phyloP scores from a whole-genome alignment of 108 stramenopile genomes.

The Stephanodiscus minutulus region DNA sequence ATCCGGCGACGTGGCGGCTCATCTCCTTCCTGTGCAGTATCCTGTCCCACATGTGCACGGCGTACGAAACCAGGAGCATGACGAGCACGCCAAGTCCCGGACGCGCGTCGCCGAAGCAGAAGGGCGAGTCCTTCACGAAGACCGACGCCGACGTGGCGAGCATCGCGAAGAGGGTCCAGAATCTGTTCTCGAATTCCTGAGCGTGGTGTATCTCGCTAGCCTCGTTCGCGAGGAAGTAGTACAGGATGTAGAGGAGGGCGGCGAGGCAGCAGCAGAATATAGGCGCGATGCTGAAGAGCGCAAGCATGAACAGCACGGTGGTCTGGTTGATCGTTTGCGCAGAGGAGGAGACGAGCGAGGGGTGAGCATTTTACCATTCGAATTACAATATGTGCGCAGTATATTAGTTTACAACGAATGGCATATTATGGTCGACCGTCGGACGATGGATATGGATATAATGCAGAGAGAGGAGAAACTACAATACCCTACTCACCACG shows the following conservation, averaged over 20 bases:
- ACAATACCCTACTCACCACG: slow-evolving; percentile 83
- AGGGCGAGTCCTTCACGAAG: slow-evolving; percentile 87
- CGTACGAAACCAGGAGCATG: slow-evolving; percentile 73
- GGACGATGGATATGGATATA: background rate
- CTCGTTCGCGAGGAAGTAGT: slow-evolving; percentile 87
- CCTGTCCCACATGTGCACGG: slow-evolving; percentile 88
- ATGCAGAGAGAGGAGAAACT: background rate
- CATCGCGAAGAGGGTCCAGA: slow-evolving; percentile 89
- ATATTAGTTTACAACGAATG: background rate
- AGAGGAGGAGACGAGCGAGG: background rate
- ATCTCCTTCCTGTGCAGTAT: slow-evolving; percentile 73
- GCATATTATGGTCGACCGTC: slow-evolving; percentile 1
- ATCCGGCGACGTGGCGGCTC: slow-evolving; percentile 44
- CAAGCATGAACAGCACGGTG: slow-evolving; percentile 63
- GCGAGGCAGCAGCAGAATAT: slow-evolving; percentile 75
- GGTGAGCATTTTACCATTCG: slow-evolving; percentile 5
- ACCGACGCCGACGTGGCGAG: slow-evolving; percentile 77
- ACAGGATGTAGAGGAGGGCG: slow-evolving; percentile 76
- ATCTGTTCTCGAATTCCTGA: slow-evolving; percentile 93
- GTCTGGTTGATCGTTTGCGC: too few species aligned
- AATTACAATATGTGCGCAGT: background rate
- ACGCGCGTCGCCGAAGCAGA: slow-evolving; percentile 60
- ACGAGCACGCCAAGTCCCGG: slow-evolving; percentile 70
- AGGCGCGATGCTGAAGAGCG: slow-evolving; percentile 81
- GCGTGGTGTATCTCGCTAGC: slow-evolving; percentile 79